These are phyloP conservation scores for Skeletonema tropicum DNA, from an alignment of 108 stramenopile species.

Conservation along the genomic window DNA sequence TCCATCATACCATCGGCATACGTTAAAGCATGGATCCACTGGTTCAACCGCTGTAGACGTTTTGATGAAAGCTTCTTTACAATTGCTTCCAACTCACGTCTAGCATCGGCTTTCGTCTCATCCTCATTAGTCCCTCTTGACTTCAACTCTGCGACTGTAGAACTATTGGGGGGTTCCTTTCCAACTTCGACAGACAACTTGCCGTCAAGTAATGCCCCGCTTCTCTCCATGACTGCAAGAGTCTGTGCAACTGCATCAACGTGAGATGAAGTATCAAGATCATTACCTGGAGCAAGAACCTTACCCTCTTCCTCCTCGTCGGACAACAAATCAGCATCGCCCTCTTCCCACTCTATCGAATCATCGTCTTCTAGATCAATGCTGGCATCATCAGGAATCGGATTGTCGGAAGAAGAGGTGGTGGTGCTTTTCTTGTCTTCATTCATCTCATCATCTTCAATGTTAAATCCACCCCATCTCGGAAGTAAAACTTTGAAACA, in stretches of 20 bases:
- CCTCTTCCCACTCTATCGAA: slow-evolving; percentile 52
- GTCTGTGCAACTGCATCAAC: slow-evolving; percentile 33
- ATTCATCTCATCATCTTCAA: neutral
- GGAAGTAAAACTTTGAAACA: slow-evolving; percentile 38
- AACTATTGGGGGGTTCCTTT: neutral
- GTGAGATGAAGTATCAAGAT: slow-evolving; percentile 12
- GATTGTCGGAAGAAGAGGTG: neutral
- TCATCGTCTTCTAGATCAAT: slow-evolving; percentile 28
- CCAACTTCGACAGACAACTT: slow-evolving; percentile 18
- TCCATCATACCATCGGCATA: slow-evolving; percentile 46
- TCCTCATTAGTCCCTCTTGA: neutral
- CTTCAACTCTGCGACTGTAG: neutral
- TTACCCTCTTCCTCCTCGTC: neutral
- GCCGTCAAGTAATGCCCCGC: slow-evolving; percentile 41
- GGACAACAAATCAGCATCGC: slow-evolving; percentile 21
- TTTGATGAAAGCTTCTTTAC: slow-evolving; percentile 14
- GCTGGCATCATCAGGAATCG: slow-evolving; percentile 3
- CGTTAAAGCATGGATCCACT: slow-evolving; percentile 46
- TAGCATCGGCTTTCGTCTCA: neutral
- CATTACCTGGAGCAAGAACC: neutral
- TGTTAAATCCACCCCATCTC: slow-evolving; percentile 48
- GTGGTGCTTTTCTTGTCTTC: neutral
- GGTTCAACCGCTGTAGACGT: slow-evolving; percentile 24
- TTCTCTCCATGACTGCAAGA: slow-evolving; percentile 44
- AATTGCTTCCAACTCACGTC: slow-evolving; percentile 22